Percentiles rank a stretch among this genome's conserved stretches.
These are phyloP conservation scores for Tolypocladium ovalisporum DNA, from an alignment of 2,329 filamentous ascomycete species.

Conservation along the genomic window DNA sequence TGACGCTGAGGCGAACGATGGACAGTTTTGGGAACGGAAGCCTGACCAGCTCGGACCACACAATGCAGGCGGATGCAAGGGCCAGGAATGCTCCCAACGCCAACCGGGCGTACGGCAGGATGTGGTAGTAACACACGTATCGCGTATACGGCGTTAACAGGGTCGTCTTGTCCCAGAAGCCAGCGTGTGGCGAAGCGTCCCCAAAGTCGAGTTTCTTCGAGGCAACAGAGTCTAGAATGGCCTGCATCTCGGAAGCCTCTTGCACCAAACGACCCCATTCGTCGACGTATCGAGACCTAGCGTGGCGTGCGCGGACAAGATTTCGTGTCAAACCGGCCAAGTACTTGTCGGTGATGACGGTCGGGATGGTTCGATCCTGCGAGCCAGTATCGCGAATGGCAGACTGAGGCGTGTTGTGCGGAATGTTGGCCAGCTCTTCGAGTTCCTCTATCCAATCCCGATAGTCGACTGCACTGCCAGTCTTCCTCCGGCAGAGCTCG, in stretches of 20 bases:
- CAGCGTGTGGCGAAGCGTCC: constrained; percentile 41
- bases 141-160: constrained; percentile 72
- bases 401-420: constrained; percentile 45
- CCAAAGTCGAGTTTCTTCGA: constrained; percentile 74
- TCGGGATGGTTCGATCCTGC: constrained; percentile 47
- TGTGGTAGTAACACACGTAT: constrained; percentile 63
- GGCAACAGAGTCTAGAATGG: constrained; percentile 71
- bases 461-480: constrained; percentile 62
- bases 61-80: constrained; percentile 67
- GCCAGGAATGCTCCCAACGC: constrained; percentile 56
- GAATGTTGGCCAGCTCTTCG: constrained; percentile 61
- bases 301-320: constrained; percentile 71
- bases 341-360: constrained; percentile 86
- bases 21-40: constrained; percentile 69
- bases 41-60: constrained; percentile 92
- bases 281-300: constrained; percentile 68
- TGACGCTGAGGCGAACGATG: constrained; percentile 52
- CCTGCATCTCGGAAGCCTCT: constrained; percentile 64
- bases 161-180: constrained; percentile 41
- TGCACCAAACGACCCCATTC: constrained; percentile 77
- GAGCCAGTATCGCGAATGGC: constrained; percentile 29
- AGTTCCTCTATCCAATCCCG: constrained; percentile 96
- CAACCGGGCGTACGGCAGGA: constrained; percentile 60
- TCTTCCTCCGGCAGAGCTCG: constrained; percentile 72
- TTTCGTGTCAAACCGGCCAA: constrained; percentile 80